A percentile compares a stretch with the other conserved stretches of the same genome.
These are phyloP conservation scores for Porphyrellus cyaneotinctus DNA, from an alignment of 768 basidiomycete genomes.

Conservation along the genomic window DNA sequence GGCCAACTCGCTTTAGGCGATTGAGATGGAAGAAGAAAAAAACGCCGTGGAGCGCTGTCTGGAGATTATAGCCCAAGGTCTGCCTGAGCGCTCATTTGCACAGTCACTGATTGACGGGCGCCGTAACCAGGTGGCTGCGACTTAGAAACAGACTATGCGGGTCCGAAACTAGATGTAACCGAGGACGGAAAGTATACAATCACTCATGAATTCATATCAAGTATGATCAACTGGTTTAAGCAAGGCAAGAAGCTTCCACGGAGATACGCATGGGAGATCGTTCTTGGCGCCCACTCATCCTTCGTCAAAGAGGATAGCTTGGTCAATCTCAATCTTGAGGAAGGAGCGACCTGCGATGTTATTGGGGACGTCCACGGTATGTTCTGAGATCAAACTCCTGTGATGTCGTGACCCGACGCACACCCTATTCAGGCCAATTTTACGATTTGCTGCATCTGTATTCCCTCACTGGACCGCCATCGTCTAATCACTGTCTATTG, in stretches of 20 bases:
- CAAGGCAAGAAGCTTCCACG: constrained; percentile 87
- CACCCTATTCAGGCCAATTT: constrained; percentile 67
- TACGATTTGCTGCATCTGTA: constrained; percentile 90
- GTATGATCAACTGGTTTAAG: constrained; percentile 92
- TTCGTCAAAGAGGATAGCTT: constrained; percentile 78
- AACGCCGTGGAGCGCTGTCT: constrained; percentile 67
- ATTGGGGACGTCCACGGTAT: constrained; percentile 95
- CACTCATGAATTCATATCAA: constrained; percentile 71
- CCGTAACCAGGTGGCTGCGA: constrained; percentile 64
- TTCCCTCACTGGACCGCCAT: constrained; percentile 81
- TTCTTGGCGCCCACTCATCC: constrained; percentile 75
- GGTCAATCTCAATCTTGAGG: constrained; percentile 68
- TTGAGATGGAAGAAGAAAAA: constrained; percentile 89
- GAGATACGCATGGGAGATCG: constrained; percentile 94
- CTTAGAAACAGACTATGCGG: constrained; percentile 66
- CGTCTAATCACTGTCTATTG: constrained; percentile 75
- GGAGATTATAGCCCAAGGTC: constrained; percentile 78
- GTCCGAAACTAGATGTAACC: constrained; percentile 62
- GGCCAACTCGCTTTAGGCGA: constrained; percentile 53
- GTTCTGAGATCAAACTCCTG: constrained; percentile 12
- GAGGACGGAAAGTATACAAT: constrained; percentile 69
- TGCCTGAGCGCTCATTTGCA: constrained; percentile 10
- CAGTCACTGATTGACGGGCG: constrained; percentile 2
- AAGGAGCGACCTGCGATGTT: constrained; percentile 83
- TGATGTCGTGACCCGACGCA: not conserved